phyloP scores from a whole-genome alignment of 2,329 filamentous ascomycete species.

The Aspergillus pseudoglaucus region DNA sequence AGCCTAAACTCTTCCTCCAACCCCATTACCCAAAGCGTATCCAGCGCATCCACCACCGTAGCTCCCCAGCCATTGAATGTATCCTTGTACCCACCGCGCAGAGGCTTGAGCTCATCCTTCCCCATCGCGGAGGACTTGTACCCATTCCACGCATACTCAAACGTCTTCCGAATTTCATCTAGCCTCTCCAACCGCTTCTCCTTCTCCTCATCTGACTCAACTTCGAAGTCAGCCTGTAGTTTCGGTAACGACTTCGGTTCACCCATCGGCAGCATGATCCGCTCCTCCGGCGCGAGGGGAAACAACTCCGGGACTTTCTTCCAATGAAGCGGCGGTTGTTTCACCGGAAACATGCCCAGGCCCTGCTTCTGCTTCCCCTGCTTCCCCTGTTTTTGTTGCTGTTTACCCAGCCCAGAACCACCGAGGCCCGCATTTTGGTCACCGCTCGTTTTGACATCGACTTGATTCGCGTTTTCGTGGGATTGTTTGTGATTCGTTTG shows the following conservation, averaged over 20 bases:
- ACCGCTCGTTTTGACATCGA: neutral
- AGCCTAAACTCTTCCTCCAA: conserved; percentile 72
- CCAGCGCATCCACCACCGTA: conserved; percentile 73
- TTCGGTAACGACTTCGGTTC: conserved; percentile 63
- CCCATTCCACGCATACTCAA: conserved; percentile 71
- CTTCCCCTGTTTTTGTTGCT: conserved; percentile 3
- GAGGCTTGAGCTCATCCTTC: conserved; percentile 77
- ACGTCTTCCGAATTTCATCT: conserved; percentile 63
- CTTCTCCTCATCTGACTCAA: conserved; percentile 56
- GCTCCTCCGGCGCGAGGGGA: conserved; percentile 62
- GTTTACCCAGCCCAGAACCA: neutral
- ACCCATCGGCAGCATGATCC: conserved; percentile 70
- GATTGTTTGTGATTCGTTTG: neutral
- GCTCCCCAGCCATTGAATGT: conserved; percentile 91
- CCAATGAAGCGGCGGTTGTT: conserved; percentile 57
- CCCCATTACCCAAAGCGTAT: conserved; percentile 84
- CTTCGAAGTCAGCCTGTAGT: conserved; percentile 66
- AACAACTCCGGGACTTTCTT: conserved; percentile 66
- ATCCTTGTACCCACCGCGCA: conserved; percentile 61
- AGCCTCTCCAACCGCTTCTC: conserved; percentile 60
- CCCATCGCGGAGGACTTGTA: conserved; percentile 76
- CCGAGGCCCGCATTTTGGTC: neutral
- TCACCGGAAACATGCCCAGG: conserved; percentile 27
- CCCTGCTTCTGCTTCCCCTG: conserved; percentile 25
- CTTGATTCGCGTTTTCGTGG: neutral